phyloP scores from a whole-genome alignment of 2,329 filamentous ascomycete species.

The Geosmithia putterillii region DNA sequence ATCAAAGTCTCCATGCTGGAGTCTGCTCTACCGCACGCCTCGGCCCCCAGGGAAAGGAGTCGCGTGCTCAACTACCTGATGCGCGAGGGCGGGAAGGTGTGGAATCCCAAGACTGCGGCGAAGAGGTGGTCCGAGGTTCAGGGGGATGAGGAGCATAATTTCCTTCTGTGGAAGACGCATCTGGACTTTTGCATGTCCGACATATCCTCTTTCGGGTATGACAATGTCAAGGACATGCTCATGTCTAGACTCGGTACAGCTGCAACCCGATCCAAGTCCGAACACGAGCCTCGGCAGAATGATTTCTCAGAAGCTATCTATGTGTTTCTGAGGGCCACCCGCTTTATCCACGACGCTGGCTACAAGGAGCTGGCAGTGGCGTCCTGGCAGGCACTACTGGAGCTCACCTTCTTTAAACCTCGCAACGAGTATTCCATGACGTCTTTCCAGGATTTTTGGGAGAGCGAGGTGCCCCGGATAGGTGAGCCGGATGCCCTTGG shows the following conservation, averaged over 20 bases:
- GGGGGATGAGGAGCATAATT: slow-evolving; percentile 15
- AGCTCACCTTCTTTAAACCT: slow-evolving; percentile 55
- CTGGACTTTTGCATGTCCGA: slow-evolving; percentile 62
- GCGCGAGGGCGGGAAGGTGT: slow-evolving; percentile 60
- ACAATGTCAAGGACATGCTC: slow-evolving; percentile 48
- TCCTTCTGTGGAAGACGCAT: slow-evolving; percentile 60
- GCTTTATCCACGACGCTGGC: slow-evolving; percentile 64
- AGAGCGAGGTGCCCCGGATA: slow-evolving; percentile 66
- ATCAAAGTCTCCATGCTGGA: slow-evolving; percentile 73
- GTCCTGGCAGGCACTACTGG: slow-evolving; percentile 73
- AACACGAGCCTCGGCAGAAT: neutral
- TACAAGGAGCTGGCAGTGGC: slow-evolving; percentile 67
- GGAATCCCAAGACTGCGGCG: slow-evolving; percentile 50
- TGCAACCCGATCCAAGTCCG: neutral
- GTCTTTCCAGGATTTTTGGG: slow-evolving; percentile 68
- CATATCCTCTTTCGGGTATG: slow-evolving; percentile 54
- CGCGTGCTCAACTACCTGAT: slow-evolving; percentile 57
- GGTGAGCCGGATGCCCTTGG: slow-evolving; percentile 62
- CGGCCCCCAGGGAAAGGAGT: slow-evolving; percentile 34
- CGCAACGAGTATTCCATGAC: slow-evolving; percentile 13
- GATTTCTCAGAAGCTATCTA: slow-evolving; percentile 37
- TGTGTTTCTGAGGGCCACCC: slow-evolving; percentile 61
- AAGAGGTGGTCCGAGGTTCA: slow-evolving; percentile 51
- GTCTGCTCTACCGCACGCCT: slow-evolving; percentile 53
- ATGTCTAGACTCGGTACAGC: slow-evolving; percentile 30